phyloP scores from a whole-genome alignment of 495 filamentous ascomycete genomes.

The Podospora fimiseda region DNA sequence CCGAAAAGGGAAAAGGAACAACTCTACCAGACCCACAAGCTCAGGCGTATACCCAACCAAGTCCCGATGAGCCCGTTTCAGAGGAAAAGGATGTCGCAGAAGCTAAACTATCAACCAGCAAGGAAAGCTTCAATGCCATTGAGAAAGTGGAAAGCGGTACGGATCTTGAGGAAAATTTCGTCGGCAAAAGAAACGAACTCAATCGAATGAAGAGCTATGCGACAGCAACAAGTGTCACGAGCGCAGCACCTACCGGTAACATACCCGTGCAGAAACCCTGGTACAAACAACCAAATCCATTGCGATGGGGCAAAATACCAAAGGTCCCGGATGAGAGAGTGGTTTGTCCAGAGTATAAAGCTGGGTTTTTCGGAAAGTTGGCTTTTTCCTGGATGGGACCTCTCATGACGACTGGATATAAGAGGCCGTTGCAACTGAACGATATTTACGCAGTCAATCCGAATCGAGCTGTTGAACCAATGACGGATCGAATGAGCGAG shows the following conservation, averaged over 20 bases:
- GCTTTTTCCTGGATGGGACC: slow-evolving; percentile 66
- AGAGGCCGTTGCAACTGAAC: slow-evolving; percentile 71
- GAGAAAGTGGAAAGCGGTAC: slow-evolving; percentile 4
- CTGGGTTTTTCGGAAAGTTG: slow-evolving; percentile 52
- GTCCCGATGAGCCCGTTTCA: slow-evolving; percentile 6
- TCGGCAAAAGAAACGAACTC: slow-evolving; percentile 25
- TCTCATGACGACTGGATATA: slow-evolving; percentile 71
- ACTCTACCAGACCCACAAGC: slow-evolving; percentile 4
- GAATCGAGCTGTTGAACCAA: slow-evolving; percentile 57
- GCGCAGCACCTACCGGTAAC: slow-evolving; percentile 19
- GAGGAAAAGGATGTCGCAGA: slow-evolving; percentile 11
- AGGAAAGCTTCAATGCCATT: slow-evolving; percentile 5
- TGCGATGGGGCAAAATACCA: slow-evolving; percentile 53
- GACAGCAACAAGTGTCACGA: slow-evolving; percentile 39
- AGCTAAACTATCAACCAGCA: not conserved
- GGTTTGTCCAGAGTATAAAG: slow-evolving; percentile 52
- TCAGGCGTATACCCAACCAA: slow-evolving; percentile 1
- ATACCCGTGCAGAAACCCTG: slow-evolving; percentile 45
- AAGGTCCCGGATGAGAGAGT: slow-evolving; percentile 52
- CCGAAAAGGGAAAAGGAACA: not conserved
- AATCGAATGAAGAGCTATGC: slow-evolving; percentile 38
- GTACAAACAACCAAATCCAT: slow-evolving; percentile 56
- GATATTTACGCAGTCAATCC: slow-evolving; percentile 90
- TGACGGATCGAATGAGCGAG: slow-evolving; percentile 57
- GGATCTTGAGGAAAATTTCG: slow-evolving; percentile 12